Evolutionary conservation across 306 rosid genomes (phyloP), one percentile per base, ranked within the genome.

Genomic region (cucumber (Cucumis sativus)): DNA sequence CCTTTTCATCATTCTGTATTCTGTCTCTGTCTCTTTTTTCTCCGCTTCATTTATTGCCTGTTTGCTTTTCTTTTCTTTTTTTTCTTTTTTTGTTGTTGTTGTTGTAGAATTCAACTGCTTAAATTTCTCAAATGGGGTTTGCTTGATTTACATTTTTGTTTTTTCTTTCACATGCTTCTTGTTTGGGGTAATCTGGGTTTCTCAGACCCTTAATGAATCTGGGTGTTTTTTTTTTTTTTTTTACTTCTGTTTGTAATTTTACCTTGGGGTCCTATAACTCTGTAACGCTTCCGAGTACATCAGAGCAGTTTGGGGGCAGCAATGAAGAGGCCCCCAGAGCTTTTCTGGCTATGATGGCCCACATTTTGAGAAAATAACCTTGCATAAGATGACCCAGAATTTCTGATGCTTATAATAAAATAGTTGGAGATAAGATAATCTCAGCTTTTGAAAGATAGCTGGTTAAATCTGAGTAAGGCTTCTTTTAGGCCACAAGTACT

Each of bases 231-330:
- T 57, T n/a, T 30, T 20, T n/a, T 17, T 62, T 64, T 9, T 74
- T 57, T 40, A 74, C 63, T 30, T 70, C 20, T 70, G 33, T 70
- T 43, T 0, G 61, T 72, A 51, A 72, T 28, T 30, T 72, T 51
- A 16, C 30, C 45, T 72, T 23, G 56, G 59, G 76, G 62, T 17
- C 62, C 77, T 72, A 61, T 72, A 61, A 52, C 10, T 66, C 61
- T 52, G 77, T 52, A 51, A 59, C 28, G 55, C 52, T 72, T 72
- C 57, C 10, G 45, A 28, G 47, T 72, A 28, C 47, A 25, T 16
- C 61, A 72, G 62, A 52, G 30, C 77, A 51, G 77, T 52, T 72
- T 52, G 20, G 57, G 57, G 56, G 61, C 61, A 72, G 77, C 57
- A 30, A 72, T 72, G 16, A 72, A 72, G 45, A 72, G 21, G 7